These are phyloP conservation scores for Stemphylium beticola DNA, from an alignment of 2,329 filamentous ascomycete species.

Conservation along the genomic window DNA sequence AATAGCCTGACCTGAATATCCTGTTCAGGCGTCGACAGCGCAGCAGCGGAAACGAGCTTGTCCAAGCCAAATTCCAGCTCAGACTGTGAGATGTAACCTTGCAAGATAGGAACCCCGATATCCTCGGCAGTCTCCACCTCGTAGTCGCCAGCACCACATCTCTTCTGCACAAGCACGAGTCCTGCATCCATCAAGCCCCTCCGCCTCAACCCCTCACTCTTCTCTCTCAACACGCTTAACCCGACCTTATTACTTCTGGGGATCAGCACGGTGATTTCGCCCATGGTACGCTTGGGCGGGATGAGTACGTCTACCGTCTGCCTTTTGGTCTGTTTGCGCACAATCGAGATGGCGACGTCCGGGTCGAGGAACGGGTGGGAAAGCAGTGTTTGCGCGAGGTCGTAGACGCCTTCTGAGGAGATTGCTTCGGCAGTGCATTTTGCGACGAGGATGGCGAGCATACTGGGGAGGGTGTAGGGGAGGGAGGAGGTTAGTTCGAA, in stretches of 20 bases:
- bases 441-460: conserved; percentile 65
- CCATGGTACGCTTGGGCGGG: conserved; percentile 62
- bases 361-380: conserved; percentile 65
- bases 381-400: conserved; percentile 64
- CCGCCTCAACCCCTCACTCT: conserved; percentile 55
- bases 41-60: conserved; percentile 35
- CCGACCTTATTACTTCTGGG: conserved; percentile 54
- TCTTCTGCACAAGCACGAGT: conserved; percentile 59
- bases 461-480: conserved; percentile 63
- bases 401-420: conserved; percentile 62
- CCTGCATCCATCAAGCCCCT: conserved; percentile 65
- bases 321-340: conserved; percentile 42
- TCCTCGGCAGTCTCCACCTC: too few relatives aligned
- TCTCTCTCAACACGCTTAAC: conserved; percentile 51
- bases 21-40: neutral
- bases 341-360: conserved; percentile 55
- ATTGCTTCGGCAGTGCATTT: conserved; percentile 66
- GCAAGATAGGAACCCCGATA: conserved; percentile 49
- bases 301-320: conserved; percentile 55
- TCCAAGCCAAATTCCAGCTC: conserved; percentile 60
- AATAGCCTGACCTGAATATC: conserved; percentile 50
- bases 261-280: conserved; percentile 60
- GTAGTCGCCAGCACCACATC: too few relatives aligned
- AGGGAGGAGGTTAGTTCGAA: conserved; percentile 60
- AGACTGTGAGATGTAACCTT: conserved; percentile 62